A percentile compares a stretch with the other conserved stretches of the same genome.
These are phyloP conservation scores for Huntiella savannae DNA, from an alignment of 2,329 filamentous ascomycete species.

Conservation along the genomic window DNA sequence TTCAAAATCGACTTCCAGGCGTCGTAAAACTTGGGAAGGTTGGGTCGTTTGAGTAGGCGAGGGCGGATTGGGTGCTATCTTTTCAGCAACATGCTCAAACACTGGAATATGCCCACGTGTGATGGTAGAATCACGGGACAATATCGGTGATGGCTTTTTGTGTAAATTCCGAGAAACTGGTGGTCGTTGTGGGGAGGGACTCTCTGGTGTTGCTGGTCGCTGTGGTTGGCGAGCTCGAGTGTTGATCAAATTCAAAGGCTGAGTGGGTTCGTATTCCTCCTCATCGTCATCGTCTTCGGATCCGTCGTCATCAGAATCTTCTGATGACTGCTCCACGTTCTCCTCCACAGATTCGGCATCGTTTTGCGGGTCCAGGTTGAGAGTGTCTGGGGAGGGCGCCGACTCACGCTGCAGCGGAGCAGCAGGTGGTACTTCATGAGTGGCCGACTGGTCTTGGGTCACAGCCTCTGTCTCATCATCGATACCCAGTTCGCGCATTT, in stretches of 20 bases:
- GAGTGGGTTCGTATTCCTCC: constrained; percentile 8
- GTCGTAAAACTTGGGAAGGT: constrained; percentile 9
- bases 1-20: constrained; percentile 5
- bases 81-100: constrained; percentile 5
- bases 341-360: neutral
- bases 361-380: neutral
- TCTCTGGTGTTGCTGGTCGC: neutral
- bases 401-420: neutral
- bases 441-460: neutral
- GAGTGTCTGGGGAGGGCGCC: neutral
- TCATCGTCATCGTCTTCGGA: neutral
- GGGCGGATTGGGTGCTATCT: neutral
- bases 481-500: constrained; percentile 10
- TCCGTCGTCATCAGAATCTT: constrained; percentile 3
- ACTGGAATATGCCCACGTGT: neutral
- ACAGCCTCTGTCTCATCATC: constrained; percentile 4
- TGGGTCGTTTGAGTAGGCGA: constrained; percentile 10
- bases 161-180: neutral
- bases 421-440: neutral
- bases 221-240: neutral
- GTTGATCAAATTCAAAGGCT: constrained; percentile 3
- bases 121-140: neutral
- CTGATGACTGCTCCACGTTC: constrained; percentile 1
- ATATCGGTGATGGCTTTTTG: neutral
- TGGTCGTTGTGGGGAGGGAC: neutral